Base-by-base conservation (phyloP, 2,329 filamentous ascomycete genomes). In the Alternaria dauci region DNA sequence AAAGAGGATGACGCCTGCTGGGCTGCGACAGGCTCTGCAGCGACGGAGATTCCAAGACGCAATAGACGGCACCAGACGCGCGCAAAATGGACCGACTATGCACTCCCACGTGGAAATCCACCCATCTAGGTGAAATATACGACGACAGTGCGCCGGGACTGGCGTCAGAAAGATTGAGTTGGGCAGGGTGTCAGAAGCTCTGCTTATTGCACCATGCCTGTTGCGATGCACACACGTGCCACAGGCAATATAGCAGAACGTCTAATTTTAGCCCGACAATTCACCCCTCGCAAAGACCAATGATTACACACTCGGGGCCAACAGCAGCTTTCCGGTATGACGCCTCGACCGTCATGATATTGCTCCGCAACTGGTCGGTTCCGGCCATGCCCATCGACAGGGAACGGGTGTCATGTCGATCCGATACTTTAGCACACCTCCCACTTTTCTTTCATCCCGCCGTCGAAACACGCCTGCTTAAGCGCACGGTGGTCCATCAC, bases 41-140 rank as follows among this genome's bases (percentile, higher is more conserved):
- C 59, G 42, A 52, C 28, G 32, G 12, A 30, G 43, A 55, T 25
- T 18, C 46, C 30, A 32, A 55, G 59, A 30, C 58, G n/a, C 47
- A 59, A 32, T 30, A 50, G 46, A 52, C 56, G 58, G 56, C 59
- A 61, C 55, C 64, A 69, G 66, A 69, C 65, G 67, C 68, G 61
- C 65, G 67, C 66, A 68, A 69, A 58, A 59, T 50, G 43, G 52
- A 60, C 61, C 46, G 61, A 58, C 51, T 55, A 60, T 65, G 62
- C 59, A 46, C 58, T 62, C 66, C 75, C 75, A 78, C 75, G 75
- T 78, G 75, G 75, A 63, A 63, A 76, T 73, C 63, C 67, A 66
- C 68, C 63, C 65, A 36, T 51, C 65, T 66, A 66, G 70, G 67
- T 32, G 63, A 52, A 58, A 55, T 61, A 59, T 62, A 63, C 69